Evolutionary conservation across 495 filamentous ascomycete species (phyloP).

Genomic region (Annulohypoxylon moriforme): DNA sequence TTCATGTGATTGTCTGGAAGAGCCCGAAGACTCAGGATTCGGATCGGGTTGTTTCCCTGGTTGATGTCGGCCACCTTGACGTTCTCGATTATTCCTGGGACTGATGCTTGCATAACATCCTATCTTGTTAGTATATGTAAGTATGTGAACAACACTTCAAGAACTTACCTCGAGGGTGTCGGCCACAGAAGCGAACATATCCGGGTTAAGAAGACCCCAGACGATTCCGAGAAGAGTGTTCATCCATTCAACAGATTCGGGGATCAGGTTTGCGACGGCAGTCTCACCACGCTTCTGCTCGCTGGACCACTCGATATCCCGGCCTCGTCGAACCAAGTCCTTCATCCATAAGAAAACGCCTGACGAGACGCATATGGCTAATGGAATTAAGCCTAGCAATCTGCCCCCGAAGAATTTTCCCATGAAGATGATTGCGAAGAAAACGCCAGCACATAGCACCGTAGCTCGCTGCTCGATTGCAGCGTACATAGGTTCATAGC

Average conservation of each 20-base stretch:
- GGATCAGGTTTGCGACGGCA: conserved; percentile 85
- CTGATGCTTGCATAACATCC: conserved; percentile 96
- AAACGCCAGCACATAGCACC: conserved; percentile 73
- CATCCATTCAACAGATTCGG: conserved; percentile 93
- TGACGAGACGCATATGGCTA: conserved; percentile 73
- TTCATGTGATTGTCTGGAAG: conserved; percentile 84
- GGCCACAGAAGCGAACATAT: conserved; percentile 80
- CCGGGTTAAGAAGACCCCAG: conserved; percentile 92
- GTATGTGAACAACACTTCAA: background rate
- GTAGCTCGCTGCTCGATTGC: conserved; percentile 77
- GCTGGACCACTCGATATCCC: conserved; percentile 87
- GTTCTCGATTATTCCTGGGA: conserved; percentile 89
- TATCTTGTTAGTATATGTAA: conserved; percentile 32
- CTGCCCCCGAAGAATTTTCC: conserved; percentile 83
- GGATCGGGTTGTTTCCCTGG: conserved; percentile 88
- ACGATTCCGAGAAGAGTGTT: conserved; percentile 83
- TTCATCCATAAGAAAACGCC: conserved; percentile 90
- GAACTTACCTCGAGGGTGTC: conserved; percentile 57
- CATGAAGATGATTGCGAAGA: conserved; percentile 76
- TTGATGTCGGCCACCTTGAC: conserved; percentile 96
- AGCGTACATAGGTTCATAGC: conserved; percentile 86
- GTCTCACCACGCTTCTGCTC: conserved; percentile 86
- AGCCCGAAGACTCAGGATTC: conserved; percentile 89
- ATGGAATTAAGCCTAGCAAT: conserved; percentile 77
- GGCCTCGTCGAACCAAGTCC: conserved; percentile 81